Evolutionary conservation across 140 eudicot species (phyloP).

Genomic region (Cichorium intybus): DNA sequence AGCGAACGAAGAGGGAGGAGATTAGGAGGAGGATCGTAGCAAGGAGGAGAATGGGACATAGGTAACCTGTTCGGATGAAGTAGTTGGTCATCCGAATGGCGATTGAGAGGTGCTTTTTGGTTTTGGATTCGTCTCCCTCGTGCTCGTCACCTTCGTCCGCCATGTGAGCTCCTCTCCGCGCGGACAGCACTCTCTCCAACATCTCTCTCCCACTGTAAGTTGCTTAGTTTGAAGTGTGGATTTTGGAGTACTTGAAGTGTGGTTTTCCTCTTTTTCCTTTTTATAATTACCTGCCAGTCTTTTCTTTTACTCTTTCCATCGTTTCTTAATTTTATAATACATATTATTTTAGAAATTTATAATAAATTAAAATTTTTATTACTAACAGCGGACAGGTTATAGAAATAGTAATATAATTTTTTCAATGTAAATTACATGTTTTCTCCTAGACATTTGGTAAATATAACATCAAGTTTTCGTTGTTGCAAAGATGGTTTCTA

Average conservation of each 20-base stretch:
- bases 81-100: conserved; percentile 42
- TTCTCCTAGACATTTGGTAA: no score
- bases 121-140: conserved; percentile 62
- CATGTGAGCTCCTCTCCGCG: conserved; percentile 54
- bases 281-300: background rate
- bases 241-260: conserved; percentile 11
- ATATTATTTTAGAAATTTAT: no score
- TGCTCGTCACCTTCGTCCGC: conserved; percentile 42
- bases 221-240: conserved; percentile 11
- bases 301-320: background rate
- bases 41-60: conserved; percentile 48
- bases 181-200: conserved; percentile 54
- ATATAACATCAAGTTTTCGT: no score
- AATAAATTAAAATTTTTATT: no score
- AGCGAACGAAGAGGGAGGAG: conserved; percentile 34
- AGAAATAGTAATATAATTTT: no score
- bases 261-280: conserved; percentile 12
- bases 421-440: no score
- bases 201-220: conserved; percentile 18
- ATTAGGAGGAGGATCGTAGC: conserved; percentile 26
- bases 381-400: no score
- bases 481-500: no score
- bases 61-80: conserved; percentile 58
- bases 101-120: conserved; percentile 54
- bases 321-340: no score